phyloP scores from a whole-genome alignment of 2,329 filamentous ascomycete species.

The Phoma herbarum region DNA sequence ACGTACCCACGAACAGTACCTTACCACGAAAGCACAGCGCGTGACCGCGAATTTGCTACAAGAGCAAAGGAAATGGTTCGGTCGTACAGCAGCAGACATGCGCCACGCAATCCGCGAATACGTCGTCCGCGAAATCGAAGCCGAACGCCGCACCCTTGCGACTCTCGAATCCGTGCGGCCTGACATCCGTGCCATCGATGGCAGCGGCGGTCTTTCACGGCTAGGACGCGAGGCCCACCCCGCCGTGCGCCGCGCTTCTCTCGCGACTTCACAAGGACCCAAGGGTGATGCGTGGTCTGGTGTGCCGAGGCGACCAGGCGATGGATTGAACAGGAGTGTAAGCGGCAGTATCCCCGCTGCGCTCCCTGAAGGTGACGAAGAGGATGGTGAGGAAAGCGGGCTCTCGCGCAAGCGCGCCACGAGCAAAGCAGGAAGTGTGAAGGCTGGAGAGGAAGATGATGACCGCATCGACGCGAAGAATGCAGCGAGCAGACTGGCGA shows the following conservation, averaged over 20 bases:
- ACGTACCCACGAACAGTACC: conserved; percentile 78
- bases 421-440: conserved; percentile 62
- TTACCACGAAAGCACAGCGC: conserved; percentile 84
- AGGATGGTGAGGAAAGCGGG: conserved; percentile 57
- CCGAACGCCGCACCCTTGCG: conserved; percentile 88
- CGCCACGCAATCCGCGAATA: conserved; percentile 87
- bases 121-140: conserved; percentile 92
- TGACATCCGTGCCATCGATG: conserved; percentile 91
- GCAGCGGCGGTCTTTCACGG: conserved; percentile 86
- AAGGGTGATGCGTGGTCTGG: conserved; percentile 99
- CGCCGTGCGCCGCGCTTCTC: conserved; percentile 72
- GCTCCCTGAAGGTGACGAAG: conserved; percentile 70
- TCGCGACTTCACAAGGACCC: conserved; percentile 90
- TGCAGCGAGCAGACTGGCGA: conserved; percentile 89
- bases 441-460: conserved; percentile 82
- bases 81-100: conserved; percentile 84
- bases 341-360: conserved; percentile 71
- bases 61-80: conserved; percentile 91
- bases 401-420: conserved; percentile 59
- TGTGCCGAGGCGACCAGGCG: conserved; percentile 77
- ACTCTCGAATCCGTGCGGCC: conserved; percentile 93
- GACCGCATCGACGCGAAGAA: conserved; percentile 95
- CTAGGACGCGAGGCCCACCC: conserved; percentile 91
- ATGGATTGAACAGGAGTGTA: conserved; percentile 79
- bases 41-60: conserved; percentile 89